Conservation (phyloP, 2,329 filamentous ascomycete species). For the Coniochaeta sp. region DNA sequence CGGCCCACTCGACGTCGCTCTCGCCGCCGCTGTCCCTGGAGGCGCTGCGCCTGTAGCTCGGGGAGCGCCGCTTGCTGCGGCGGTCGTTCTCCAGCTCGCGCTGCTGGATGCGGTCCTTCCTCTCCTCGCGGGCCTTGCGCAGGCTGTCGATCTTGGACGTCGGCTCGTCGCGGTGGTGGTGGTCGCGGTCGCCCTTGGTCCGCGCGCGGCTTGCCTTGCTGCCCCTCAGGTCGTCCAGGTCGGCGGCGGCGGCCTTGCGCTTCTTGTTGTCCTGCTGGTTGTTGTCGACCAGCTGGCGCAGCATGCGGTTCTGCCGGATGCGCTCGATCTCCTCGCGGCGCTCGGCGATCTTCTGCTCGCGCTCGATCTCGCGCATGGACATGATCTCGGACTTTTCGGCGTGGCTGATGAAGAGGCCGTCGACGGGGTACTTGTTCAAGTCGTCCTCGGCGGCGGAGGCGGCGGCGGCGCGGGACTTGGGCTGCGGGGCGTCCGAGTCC, state of each 20-base stretch:
- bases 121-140: conserved; percentile 54
- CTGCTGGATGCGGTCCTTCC: conserved; percentile 56
- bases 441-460: conserved; percentile 45
- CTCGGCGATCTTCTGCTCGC: conserved; percentile 84
- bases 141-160: conserved; percentile 66
- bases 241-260: conserved; percentile 61
- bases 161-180: conserved; percentile 55
- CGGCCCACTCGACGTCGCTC: conserved; percentile 72
- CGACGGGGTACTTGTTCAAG: conserved; percentile 70
- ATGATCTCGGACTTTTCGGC: conserved; percentile 74
- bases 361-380: conserved; percentile 80
- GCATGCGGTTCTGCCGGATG: conserved; percentile 72
- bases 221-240: conserved; percentile 69
- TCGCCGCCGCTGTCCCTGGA: conserved; percentile 60
- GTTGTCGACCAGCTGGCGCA: conserved; percentile 69
- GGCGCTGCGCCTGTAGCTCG: conserved; percentile 30
- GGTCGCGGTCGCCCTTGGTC: conserved; percentile 53
- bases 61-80: conserved; percentile 37
- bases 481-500: conserved; percentile 53
- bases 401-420: conserved; percentile 73
- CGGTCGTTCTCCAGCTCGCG: conserved; percentile 57
- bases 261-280: conserved; percentile 67
- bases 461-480: conserved; percentile 32
- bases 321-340: conserved; percentile 77
- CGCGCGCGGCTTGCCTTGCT: conserved; percentile 62